Evolutionary conservation across 2,329 filamentous ascomycete species (phyloP).

Genomic region (Trichoderma arundinaceum): DNA sequence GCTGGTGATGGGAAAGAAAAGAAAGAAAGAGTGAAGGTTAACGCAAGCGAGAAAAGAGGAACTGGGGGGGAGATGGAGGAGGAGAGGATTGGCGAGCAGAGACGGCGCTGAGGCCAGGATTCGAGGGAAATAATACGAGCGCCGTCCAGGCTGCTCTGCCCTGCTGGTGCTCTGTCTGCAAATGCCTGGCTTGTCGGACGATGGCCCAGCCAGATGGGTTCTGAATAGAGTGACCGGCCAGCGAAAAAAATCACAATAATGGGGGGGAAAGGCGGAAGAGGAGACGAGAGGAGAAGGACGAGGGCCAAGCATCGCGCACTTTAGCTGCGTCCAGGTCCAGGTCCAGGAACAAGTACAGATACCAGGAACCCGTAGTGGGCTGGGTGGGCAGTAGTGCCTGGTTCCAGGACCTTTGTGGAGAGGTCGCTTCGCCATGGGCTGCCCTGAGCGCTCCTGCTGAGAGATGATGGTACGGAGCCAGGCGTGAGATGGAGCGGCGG

Average conservation of each 20-base stretch:
- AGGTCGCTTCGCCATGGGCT: slow-evolving; percentile 9
- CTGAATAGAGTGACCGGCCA: slow-evolving; percentile 18
- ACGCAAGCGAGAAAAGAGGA: slow-evolving; percentile 27
- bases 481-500: not conserved
- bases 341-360: not conserved
- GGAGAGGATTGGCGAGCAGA: slow-evolving; percentile 20
- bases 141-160: not conserved
- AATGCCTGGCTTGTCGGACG: slow-evolving; percentile 7
- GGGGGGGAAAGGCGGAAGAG: slow-evolving; percentile 12
- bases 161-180: not conserved
- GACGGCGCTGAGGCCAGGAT: not conserved
- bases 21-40: slow-evolving; percentile 27
- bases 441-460: not conserved
- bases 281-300: slow-evolving; percentile 19
- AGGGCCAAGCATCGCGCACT: slow-evolving; percentile 6
- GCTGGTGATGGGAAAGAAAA: slow-evolving; percentile 15
- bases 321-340: not conserved
- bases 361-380: not conserved
- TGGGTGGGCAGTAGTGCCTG: not conserved
- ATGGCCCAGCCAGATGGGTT: slow-evolving; percentile 24
- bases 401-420: slow-evolving; percentile 4
- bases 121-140: not conserved
- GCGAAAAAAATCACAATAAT: slow-evolving; percentile 16
- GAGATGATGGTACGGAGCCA: not conserved
- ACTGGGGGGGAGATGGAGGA: slow-evolving; percentile 11